Conservation (phyloP, 2,329 filamentous ascomycete species). For the Knufia fluminis region DNA sequence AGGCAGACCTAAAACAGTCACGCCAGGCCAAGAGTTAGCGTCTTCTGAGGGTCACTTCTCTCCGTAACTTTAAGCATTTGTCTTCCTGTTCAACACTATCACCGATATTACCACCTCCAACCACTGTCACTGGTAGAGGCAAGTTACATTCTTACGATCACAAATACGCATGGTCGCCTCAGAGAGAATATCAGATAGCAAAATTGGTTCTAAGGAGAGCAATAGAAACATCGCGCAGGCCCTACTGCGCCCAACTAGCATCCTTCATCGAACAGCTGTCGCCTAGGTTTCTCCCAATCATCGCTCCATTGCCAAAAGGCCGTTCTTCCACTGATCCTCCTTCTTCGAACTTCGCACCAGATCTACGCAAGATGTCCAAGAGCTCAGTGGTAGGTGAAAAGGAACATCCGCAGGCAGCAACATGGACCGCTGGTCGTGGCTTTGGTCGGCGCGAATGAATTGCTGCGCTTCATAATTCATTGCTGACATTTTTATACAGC, state of each 20-base stretch:
- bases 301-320: neutral
- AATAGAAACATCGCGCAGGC: neutral
- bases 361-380: constrained; percentile 18
- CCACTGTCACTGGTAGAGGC: neutral
- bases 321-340: neutral
- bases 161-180: neutral
- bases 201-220: neutral
- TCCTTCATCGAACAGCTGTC: neutral
- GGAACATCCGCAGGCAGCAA: neutral
- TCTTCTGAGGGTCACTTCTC: constrained; percentile 14
- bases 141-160: neutral
- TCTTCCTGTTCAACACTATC: constrained; percentile 13
- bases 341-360: neutral
- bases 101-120: neutral
- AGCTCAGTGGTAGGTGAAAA: constrained; percentile 17
- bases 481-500: constrained; percentile 36
- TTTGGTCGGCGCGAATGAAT: neutral
- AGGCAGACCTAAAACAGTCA: neutral
- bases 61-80: constrained; percentile 12
- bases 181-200: neutral
- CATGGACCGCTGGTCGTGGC: neutral
- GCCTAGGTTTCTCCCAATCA: neutral
- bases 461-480: neutral
- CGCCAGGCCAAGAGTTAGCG: constrained; percentile 16
- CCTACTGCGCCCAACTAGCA: neutral